Evolutionary conservation across 2,329 filamentous ascomycete genomes (phyloP).

Genomic region (Arthrobotrys pseudoclavata): DNA sequence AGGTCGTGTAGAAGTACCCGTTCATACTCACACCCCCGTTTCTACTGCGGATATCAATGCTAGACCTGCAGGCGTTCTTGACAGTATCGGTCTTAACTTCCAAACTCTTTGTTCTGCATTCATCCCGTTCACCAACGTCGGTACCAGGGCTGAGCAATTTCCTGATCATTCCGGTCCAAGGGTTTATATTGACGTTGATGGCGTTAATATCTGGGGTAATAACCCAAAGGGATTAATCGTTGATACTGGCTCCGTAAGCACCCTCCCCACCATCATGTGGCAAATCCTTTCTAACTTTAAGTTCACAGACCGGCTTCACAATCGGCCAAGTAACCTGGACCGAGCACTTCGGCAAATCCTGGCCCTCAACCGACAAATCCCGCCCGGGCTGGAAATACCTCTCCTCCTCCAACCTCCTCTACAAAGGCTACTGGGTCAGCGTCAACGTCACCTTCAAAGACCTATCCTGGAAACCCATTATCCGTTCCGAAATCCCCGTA

Average conservation of each 20-base stretch:
- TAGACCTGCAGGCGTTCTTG: conserved; percentile 19
- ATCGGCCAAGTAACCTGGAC: conserved; percentile 40
- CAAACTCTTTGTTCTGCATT: conserved; percentile 8
- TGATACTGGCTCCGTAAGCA: conserved; percentile 43
- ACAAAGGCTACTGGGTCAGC: conserved; percentile 46
- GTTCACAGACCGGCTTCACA: conserved; percentile 33
- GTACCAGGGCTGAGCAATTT: conserved; percentile 3
- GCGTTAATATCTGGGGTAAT: conserved; percentile 16
- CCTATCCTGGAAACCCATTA: conserved; percentile 7
- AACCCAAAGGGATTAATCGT: conserved; percentile 7
- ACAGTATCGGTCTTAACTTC: not conserved
- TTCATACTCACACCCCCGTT: conserved; percentile 23
- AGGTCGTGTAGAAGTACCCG: conserved; percentile 7
- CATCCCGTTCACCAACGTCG: conserved; percentile 29
- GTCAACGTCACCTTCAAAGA: conserved; percentile 45
- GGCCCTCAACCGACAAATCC: conserved; percentile 22
- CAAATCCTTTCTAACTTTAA: not conserved
- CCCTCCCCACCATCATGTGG: no score
- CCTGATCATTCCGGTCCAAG: conserved; percentile 24
- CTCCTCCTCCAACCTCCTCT: conserved; percentile 43
- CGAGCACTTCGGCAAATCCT: conserved; percentile 22
- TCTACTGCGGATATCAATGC: conserved; percentile 8
- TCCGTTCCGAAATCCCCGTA: conserved; percentile 29
- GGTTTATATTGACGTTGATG: conserved; percentile 32
- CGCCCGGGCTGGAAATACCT: conserved; percentile 39